Evolutionary conservation across 2,329 filamentous ascomycete genomes (phyloP), one percentile per base, ranked within the genome.

Genomic region (Hypoxylon sp.): DNA sequence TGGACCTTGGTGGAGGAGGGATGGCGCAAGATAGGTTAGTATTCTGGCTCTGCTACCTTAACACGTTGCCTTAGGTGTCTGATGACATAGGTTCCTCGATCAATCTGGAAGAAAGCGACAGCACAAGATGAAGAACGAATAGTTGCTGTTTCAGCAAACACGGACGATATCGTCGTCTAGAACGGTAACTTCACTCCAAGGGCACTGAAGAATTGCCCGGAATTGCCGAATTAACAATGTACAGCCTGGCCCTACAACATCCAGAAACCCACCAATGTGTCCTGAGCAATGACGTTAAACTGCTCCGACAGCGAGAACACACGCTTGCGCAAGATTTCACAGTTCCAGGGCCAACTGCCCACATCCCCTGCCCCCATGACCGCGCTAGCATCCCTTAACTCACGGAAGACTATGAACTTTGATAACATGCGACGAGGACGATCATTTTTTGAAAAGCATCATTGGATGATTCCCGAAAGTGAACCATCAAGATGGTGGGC

Each of bases 401-500:
- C 3, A 27, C 4, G n/a, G 11, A 41, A 9, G 27, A 12, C 41
- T 14, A 32, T 9, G 25, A 54, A 8, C 4, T 19, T 8, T 54
- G 21, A 21, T 27, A 23, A 29, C 29, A 41, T 29, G 32, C 37
- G 45, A 32, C 30, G 5, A 32, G 7, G 2, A 37, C 54, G 63
- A 9, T 61, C 14, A 50, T 55, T 21, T 45, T 34, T 27, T 43
- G 30, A 29, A 43, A 50, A 8, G 41, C 32, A 25, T 12, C 47
- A 46, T 30, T 23, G 2, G 34, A 16, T 45, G 37, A 34, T 54
- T 16, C 23, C 41, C 6, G 5, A 8, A 34, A 32, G 32, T 23
- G 8, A 53, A 32, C n/a, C n/a, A n/a, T n/a, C 21, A 61, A 19
- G 50, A 79, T 87, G 84, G 83, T 81, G 4, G 84, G 84, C 25